Conservation (phyloP, 257 asterid genomes). For the Ophiorrhiza pumila region DNA sequence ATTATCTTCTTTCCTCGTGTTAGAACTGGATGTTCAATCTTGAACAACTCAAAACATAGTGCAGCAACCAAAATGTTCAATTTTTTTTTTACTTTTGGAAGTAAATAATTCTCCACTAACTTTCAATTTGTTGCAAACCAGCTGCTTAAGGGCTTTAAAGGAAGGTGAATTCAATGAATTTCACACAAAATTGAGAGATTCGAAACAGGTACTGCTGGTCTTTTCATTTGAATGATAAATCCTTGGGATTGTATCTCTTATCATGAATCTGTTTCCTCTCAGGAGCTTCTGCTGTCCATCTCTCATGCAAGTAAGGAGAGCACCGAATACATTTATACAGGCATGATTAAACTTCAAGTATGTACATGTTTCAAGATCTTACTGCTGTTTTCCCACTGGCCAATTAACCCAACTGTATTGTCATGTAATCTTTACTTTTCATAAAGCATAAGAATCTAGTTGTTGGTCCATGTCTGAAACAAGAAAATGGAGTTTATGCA, state of each 20-base stretch:
- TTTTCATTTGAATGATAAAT: not conserved
- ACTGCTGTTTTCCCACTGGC: not conserved
- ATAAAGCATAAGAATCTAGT: not conserved
- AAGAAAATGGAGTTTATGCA: not conserved
- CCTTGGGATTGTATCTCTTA: not conserved
- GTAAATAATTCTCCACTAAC: not conserved
- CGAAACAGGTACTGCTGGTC: constrained; percentile 64
- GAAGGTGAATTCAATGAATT: constrained; percentile 80
- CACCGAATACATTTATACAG: constrained; percentile 76
- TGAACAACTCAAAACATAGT: not conserved
- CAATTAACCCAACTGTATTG: not conserved
- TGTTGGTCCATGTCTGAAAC: not conserved
- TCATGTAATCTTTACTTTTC: not conserved
- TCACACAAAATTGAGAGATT: constrained; percentile 49
- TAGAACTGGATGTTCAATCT: not conserved
- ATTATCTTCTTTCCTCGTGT: not conserved
- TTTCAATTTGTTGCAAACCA: constrained; percentile 36
- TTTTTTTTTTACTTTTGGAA: not conserved
- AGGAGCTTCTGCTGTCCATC: constrained; percentile 88
- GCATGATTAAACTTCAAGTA: constrained; percentile 92
- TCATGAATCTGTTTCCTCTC: constrained; percentile 24
- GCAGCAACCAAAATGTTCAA: not conserved
- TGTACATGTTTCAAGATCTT: constrained; percentile 19
- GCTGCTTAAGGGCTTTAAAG: constrained; percentile 82
- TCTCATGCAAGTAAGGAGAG: constrained; percentile 90